phyloP scores from a whole-genome alignment of 306 rosid species.

The Cotoneaster glaucophyllus region DNA sequence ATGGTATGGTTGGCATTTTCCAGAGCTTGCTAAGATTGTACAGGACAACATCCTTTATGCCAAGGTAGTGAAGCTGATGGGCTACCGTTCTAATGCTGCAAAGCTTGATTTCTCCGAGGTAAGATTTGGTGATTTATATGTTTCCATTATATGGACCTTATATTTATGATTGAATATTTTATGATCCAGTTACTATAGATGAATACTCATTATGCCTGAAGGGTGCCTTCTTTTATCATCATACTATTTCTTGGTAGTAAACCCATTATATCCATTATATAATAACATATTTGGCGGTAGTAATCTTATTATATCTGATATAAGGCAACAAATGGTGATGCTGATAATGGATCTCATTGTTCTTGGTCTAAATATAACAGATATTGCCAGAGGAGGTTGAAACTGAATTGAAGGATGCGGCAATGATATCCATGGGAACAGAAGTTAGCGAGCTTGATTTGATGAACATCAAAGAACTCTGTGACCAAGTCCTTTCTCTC shows the following conservation, averaged over 20 bases:
- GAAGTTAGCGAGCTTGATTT: slow-evolving; percentile 92
- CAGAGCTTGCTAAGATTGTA: slow-evolving; percentile 84
- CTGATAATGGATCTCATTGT: background rate
- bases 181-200: background rate
- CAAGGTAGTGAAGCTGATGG: slow-evolving; percentile 84
- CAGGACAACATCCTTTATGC: slow-evolving; percentile 83
- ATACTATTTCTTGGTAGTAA: background rate
- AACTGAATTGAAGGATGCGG: slow-evolving; percentile 69
- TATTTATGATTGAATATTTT: background rate
- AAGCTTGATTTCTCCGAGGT: slow-evolving; percentile 90
- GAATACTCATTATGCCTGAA: background rate
- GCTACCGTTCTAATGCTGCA: slow-evolving; percentile 77
- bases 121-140: background rate
- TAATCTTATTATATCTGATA: background rate
- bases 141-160: background rate
- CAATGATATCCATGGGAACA: slow-evolving; percentile 93
- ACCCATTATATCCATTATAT: background rate
- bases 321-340: background rate
- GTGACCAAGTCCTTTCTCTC: slow-evolving; percentile 89
- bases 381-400: slow-evolving; percentile 77
- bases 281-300: background rate
- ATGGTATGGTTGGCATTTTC: slow-evolving; percentile 99
- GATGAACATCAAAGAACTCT: slow-evolving; percentile 66
- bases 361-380: slow-evolving; percentile 22
- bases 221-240: background rate